Base-by-base conservation (phyloP, 116 monocot genomes). In the Trichopus zeylanicus region DNA sequence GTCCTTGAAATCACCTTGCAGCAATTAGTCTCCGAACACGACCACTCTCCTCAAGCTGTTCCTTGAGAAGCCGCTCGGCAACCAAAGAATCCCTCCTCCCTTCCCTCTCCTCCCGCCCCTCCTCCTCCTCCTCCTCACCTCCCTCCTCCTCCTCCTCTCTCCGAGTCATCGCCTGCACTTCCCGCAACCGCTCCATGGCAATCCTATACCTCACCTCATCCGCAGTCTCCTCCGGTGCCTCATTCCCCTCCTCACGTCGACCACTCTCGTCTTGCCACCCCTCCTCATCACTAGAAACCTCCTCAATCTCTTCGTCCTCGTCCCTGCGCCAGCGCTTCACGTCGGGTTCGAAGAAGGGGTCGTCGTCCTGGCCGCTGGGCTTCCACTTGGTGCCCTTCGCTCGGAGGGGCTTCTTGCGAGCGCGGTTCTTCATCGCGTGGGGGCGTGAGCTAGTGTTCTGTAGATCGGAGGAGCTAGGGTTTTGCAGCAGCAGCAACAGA, bases 1-100 rank as follows among this genome's bases (percentile, higher is more conserved):
- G 11, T 42, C 0, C 3, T 15, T 42, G 16, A 42, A 42, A 42
- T 53, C 49, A 98, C 97, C 91, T 84, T 15, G 76, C 69, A 27
- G 91, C 76, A 2, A 98, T 16, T 28, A 71, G 66, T 39, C 88
- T 63, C 31, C 68, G 64, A 42, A 53, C 63, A 2, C 91, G 67
- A 2, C 91, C 97, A 30, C 91, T 91, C 11, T 75, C 67, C 70
- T 85, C 85, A 42, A 98, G 82, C 69, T 98, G 97, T 26, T 72
- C 85, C 57, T 78, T 87, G 35, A 85, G 81, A 20, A 98, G 69
- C 34, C 85, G 51, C 16, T 80, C 81, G 10, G 85, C 97, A 9
- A 91, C 79, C 61, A 82, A 47, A 6, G 79, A 72, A 58, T 93
- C 88, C 37, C 74, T 68, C 48, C 57, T 71, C 23, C 70, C 81